Conservation (phyloP, 768 basidiomycete genomes). For the Hortiboletus campestris region DNA sequence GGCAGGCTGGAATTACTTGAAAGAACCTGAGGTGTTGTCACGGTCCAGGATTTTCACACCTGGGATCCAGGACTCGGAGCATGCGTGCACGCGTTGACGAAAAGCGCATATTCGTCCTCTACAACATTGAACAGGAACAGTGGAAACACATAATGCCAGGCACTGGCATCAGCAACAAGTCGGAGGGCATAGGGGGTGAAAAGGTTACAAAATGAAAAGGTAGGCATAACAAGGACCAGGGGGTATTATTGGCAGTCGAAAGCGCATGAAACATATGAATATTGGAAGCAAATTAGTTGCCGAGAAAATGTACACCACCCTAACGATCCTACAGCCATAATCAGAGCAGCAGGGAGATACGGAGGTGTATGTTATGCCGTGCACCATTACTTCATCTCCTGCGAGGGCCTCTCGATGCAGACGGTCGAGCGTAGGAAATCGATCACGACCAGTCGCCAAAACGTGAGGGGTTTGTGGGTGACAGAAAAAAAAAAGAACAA, state of each 20-base stretch:
- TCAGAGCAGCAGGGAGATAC: slow-evolving; percentile 72
- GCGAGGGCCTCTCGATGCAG: slow-evolving; percentile 65
- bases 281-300: neutral
- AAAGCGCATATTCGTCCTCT: no score
- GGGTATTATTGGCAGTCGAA: neutral
- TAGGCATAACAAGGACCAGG: neutral
- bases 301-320: slow-evolving; percentile 70
- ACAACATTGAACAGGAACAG: neutral
- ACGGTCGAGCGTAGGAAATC: slow-evolving; percentile 36
- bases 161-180: neutral
- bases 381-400: slow-evolving; percentile 90
- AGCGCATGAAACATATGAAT: no score
- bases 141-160: neutral
- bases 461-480: slow-evolving; percentile 39
- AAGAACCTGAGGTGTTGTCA: neutral
- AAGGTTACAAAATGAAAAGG: slow-evolving; percentile 1
- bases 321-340: slow-evolving; percentile 75
- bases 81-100: no score
- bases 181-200: neutral
- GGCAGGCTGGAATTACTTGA: neutral
- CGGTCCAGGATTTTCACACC: no score
- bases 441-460: slow-evolving; percentile 45
- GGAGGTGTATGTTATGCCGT: slow-evolving; percentile 84
- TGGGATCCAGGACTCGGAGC: no score
- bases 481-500: neutral